Evolutionary conservation across 2,329 filamentous ascomycete species (phyloP).

Genomic region (Lojkania enalia): DNA sequence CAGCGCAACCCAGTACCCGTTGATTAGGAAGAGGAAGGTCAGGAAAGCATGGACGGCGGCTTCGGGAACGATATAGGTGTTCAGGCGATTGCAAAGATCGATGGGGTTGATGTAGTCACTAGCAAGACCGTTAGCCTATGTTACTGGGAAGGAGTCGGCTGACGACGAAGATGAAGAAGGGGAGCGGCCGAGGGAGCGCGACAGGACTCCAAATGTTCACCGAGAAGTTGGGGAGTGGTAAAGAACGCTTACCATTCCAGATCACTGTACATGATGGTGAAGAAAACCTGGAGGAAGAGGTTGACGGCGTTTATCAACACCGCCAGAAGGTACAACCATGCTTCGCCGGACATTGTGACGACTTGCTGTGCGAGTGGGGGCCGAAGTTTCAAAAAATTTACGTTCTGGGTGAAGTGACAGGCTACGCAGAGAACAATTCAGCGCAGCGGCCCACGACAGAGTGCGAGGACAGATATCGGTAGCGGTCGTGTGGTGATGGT

Average conservation of each 20-base stretch:
- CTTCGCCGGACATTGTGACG: slow-evolving; percentile 87
- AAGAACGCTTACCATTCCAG: slow-evolving; percentile 83
- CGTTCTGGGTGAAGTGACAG: slow-evolving; percentile 15
- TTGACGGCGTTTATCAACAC: slow-evolving; percentile 99
- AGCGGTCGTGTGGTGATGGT: slow-evolving; percentile 41
- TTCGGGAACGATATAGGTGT: slow-evolving; percentile 99
- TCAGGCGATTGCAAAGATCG: slow-evolving; percentile 99
- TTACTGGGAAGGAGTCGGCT: slow-evolving; percentile 10
- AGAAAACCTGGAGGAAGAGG: slow-evolving; percentile 99
- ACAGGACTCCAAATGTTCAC: no score
- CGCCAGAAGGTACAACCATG: slow-evolving; percentile 96
- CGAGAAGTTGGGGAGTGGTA: no score
- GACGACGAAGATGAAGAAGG: no score
- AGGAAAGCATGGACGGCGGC: slow-evolving; percentile 96
- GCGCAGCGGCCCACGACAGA: slow-evolving; percentile 14
- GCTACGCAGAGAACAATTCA: slow-evolving; percentile 5
- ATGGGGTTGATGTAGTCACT: slow-evolving; percentile 99
- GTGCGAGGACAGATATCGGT: slow-evolving; percentile 26
- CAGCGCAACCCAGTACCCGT: slow-evolving; percentile 96
- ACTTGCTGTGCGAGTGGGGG: slow-evolving; percentile 29
- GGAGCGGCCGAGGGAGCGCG: no score
- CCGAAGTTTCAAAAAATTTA: slow-evolving; percentile 10
- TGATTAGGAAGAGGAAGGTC: slow-evolving; percentile 94
- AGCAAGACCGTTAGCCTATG: slow-evolving; percentile 39
- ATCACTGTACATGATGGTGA: slow-evolving; percentile 99